Base-by-base conservation (phyloP, 441 rosid genomes). In the Syzygium syzygioides region DNA sequence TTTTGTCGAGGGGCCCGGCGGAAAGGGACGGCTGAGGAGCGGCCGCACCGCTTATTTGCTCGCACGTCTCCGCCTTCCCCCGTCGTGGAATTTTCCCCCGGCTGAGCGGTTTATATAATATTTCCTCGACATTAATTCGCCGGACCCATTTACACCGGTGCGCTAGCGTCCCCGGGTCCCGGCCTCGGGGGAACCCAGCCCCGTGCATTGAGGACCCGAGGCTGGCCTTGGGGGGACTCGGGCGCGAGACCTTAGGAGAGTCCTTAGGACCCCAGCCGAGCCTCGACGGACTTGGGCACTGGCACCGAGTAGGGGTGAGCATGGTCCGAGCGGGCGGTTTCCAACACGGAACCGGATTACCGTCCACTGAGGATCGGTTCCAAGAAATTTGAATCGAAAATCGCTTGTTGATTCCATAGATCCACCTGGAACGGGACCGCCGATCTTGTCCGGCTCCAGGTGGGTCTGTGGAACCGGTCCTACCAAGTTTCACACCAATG, bases 141-240 rank as follows among this genome's bases (percentile, higher is more conserved):
- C 6, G 14, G 48, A 18, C 79, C 79, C 5, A 10, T 71, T 10
- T 0, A 0, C 26, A 3, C 50, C 20, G 34, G 26, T 3, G 4
- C 50, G 4, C 50, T 4, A 28, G 28, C 50, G 14, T 37, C 28
- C 80, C 80, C 50, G 6, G 5, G 30, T 59, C 14, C 64, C 15
- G 7, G 64, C 25, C 0, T 5, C 13, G 2, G 8, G 11, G 3
- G 14, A 71, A 23, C 45, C 28, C 1, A 0, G 50, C 6, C 17
- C 17, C 9, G 0, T 0, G 0, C 0, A 4, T 34, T 28, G 0
- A 5, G 50, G 50, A 34, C 26, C 25, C 4, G 1, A 11, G 15
- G 11, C 0, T 20, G 50, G 48, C 79, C 26, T 10, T 14, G 32
- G 34, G 17, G 66, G 48, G 13, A 18, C 79, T 34, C 0, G 4